Evolutionary conservation across 2,329 filamentous ascomycete species (phyloP).

Genomic region (Aspergillus chevalieri): DNA sequence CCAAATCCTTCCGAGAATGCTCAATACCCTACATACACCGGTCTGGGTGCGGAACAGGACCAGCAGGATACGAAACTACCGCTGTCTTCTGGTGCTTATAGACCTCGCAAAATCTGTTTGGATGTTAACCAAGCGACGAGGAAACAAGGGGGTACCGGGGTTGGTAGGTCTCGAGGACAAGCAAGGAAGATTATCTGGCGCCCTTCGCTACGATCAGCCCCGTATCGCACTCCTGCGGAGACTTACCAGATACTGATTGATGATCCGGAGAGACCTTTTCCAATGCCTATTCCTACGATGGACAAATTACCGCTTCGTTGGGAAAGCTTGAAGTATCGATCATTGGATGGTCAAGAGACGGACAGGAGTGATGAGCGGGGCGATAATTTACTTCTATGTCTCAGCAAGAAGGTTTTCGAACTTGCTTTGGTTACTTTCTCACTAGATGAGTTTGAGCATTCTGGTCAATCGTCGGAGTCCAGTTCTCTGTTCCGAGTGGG

Average conservation of each 20-base stretch:
- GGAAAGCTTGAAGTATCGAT: not conserved
- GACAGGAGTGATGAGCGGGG: not conserved
- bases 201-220: slow-evolving; percentile 1
- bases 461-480: not conserved
- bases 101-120: not conserved
- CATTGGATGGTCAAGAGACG: not conserved
- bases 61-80: not conserved
- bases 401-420: not conserved
- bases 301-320: slow-evolving; percentile 9
- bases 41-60: not conserved
- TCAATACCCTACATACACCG: not conserved
- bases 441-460: not conserved
- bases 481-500: not conserved
- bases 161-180: not conserved
- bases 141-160: not conserved
- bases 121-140: not conserved
- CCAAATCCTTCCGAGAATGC: slow-evolving; percentile 2
- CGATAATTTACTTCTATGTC: not conserved
- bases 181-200: not conserved
- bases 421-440: not conserved
- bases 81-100: not conserved
- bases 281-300: slow-evolving; percentile 9
- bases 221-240: not conserved
- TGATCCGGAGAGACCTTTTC: slow-evolving; percentile 9
- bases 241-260: slow-evolving; percentile 1